Percentiles rank a stretch among this genome's conserved stretches.
Conservation (phyloP, 768 basidiomycete genomes). For the Coprinopsis marcescibilis region DNA sequence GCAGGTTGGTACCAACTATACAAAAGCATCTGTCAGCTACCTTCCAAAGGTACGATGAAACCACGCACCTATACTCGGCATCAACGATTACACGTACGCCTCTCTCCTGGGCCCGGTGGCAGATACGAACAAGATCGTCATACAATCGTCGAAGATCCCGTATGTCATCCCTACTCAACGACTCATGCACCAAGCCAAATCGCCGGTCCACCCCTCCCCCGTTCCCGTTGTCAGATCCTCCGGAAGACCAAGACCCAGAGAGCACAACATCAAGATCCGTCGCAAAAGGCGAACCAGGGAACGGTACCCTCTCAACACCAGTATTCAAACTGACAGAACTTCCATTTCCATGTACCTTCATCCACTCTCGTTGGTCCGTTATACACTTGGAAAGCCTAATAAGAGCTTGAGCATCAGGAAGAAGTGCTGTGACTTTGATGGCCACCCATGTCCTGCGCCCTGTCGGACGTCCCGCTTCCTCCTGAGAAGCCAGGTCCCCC, state of each 20-base stretch:
- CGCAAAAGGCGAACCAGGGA: constrained; percentile 61
- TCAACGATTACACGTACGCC: constrained; percentile 74
- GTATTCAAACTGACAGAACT: constrained; percentile 25
- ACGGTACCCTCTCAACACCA: constrained; percentile 37
- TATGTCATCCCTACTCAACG: constrained; percentile 52
- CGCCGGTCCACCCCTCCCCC: no score
- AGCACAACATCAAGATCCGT: constrained; percentile 57
- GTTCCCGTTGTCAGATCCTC: constrained; percentile 13
- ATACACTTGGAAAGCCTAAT: constrained; percentile 59
- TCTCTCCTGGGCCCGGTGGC: constrained; percentile 51
- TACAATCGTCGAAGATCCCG: constrained; percentile 54
- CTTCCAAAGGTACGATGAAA: neutral
- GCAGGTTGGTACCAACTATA: constrained; percentile 71
- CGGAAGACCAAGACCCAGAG: no score
- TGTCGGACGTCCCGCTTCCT: neutral
- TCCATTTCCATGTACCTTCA: neutral
- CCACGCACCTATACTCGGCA: constrained; percentile 68
- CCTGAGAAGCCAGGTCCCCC: neutral
- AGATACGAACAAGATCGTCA: constrained; percentile 58
- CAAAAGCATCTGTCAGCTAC: neutral
- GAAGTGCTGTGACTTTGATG: constrained; percentile 75
- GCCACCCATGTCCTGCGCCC: constrained; percentile 77
- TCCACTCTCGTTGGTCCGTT: constrained; percentile 1
- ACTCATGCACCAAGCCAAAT: constrained; percentile 10
- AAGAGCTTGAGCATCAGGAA: constrained; percentile 58